Evolutionary conservation across 2,329 filamentous ascomycete species (phyloP), one percentile per base, ranked within the genome.

Genomic region (Akanthomyces dipterigenus): DNA sequence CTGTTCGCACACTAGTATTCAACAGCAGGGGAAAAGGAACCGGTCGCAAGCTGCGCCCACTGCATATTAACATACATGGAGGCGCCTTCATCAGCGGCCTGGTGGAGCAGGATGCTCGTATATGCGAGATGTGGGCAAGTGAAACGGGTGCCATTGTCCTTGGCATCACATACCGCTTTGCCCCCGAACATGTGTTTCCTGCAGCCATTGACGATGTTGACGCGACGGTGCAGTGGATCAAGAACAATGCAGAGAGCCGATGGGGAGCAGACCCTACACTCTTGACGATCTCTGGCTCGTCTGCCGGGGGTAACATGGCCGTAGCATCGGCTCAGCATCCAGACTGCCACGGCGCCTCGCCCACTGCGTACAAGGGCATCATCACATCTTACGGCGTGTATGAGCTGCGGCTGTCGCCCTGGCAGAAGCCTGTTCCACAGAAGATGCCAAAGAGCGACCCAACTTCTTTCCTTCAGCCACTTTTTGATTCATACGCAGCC

Each of bases 171-270:
- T 83, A 83, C 64, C 72, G 81, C 1, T 74, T 81, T 36, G 80
- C 79, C 8, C 81, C 81, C 0, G 80, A 82, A 62, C 70, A 82
- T 64, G 70, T 72, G 26, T 83, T 82, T 61, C 81, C 81, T 0
- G 70, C 69, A 1, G 76, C 76, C 3, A 70, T 82, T 1, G 70
- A 82, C 58, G 81, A 84, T 65, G 71, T 77, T 2, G 76, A 80
- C 57, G 76, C 77, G 45, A 71, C 75, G 0, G 66, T 81, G 14
- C 65, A 67, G 48, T 81, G 71, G 66, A 65, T 81, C 1, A 64
- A 73, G 3, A 64, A 70, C 5, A 72, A 80, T 51, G 75, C 77
- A 0, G 71, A 70, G 55, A 55, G 61, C 1, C 63, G 70, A 31
- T 75, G 72, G 64, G 71, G 71, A 14, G 73, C 75, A 2, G 75